Percentiles rank a stretch among this genome's conserved stretches.
Conservation (phyloP, 2,329 filamentous ascomycete genomes). For the Alternaria solani region DNA sequence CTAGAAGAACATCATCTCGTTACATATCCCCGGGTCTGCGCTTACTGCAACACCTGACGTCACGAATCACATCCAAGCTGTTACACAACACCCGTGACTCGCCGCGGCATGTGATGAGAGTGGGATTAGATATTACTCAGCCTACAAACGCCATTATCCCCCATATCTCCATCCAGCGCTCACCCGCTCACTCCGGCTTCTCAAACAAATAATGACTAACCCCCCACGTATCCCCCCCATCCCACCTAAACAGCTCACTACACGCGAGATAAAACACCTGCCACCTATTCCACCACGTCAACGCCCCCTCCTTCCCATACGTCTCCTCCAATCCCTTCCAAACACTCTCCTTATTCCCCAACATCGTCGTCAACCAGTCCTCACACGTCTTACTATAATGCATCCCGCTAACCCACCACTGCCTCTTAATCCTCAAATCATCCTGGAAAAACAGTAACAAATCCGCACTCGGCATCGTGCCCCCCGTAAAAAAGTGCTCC, state of each 20-base stretch:
- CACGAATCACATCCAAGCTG: neutral
- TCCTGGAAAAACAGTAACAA: constrained; percentile 72
- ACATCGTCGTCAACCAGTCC: constrained; percentile 71
- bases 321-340: constrained; percentile 72
- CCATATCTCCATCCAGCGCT: neutral
- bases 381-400: constrained; percentile 76
- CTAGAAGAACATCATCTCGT: neutral
- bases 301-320: constrained; percentile 67
- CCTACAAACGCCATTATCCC: neutral
- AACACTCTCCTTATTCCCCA: constrained; percentile 64
- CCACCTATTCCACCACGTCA: constrained; percentile 74
- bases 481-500: constrained; percentile 75
- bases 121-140: neutral
- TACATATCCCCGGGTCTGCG: too few relatives aligned
- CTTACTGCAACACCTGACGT: neutral
- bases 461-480: constrained; percentile 74
- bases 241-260: constrained; percentile 72
- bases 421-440: constrained; percentile 65
- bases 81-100: neutral
- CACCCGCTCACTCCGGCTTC: constrained; percentile 54
- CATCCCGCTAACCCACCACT: constrained; percentile 76
- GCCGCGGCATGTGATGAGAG: neutral
- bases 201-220: constrained; percentile 73
- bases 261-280: constrained; percentile 77
- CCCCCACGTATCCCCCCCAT: constrained; percentile 72